Base-by-base conservation (phyloP, 805 yeast genomes). In the Pichia exigua region DNA sequence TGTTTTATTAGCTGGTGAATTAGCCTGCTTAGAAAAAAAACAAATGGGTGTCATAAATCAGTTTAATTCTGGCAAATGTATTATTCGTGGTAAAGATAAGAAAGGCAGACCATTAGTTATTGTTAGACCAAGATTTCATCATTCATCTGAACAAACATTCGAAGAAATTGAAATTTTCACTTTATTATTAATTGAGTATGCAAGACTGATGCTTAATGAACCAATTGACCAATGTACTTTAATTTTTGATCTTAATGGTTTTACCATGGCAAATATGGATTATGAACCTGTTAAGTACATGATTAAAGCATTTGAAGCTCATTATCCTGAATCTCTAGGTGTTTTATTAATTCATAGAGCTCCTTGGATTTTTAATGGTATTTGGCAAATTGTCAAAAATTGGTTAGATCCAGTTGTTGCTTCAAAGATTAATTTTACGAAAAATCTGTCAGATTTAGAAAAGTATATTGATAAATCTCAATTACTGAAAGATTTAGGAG, bases 401-500 rank as follows among this genome's bases (percentile, higher is more conserved):
- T 92, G 97, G 98, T 74, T 92, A 52, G 98, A 94, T 65, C 98
- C 98, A 3, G 97, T 88, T 24, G 97, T 92, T 50, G 96, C 97
- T 0, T 76, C 92, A 26, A 92, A 92, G 69, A 88, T 94, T 60
- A 78, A 80, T 44, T 94, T 92, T 70, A 87, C 96, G 24, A 85
- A 86, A 62, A 74, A 73, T 57, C 65, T 72, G 26, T 77, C 81
- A 51, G 97, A 94, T 51, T 69, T 92, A 60, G 73, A 72, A 45
- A 75, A 84, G 58, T 80, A 72, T 65, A 79, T 92, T 41, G 82
- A 78, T 44, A 63, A 69, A 28, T 71, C 78, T 27, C 73, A 79
- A 60, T 75, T 94, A 56, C 91, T 95, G 30, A 70, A 73, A 56
- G 79, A 76, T 41, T 67, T 91, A 53, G 97, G 96, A 13, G 98